phyloP scores from a whole-genome alignment of 148 eudicot genomes.

The Oxyria digyna region DNA sequence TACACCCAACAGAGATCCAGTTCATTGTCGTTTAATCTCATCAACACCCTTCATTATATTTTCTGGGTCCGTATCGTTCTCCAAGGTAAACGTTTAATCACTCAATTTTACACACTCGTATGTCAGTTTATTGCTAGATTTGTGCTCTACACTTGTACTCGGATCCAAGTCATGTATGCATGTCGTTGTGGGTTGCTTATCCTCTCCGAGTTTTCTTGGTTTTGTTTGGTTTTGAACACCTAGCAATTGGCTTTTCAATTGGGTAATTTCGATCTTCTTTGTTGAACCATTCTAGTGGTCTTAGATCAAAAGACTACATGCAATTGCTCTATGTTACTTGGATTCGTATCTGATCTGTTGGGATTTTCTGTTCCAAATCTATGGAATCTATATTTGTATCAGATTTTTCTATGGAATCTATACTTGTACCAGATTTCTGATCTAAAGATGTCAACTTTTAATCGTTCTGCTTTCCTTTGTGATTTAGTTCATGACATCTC shows the following conservation, averaged over 20 bases:
- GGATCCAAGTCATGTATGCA: not conserved
- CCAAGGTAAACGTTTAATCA: slow-evolving; percentile 2
- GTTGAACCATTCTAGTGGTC: not conserved
- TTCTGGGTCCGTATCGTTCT: slow-evolving; percentile 17
- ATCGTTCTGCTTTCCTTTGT: not conserved
- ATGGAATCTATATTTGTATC: not conserved
- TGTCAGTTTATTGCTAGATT: not conserved
- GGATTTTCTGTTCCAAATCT: not conserved
- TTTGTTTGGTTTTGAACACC: not conserved
- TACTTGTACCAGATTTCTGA: not conserved
- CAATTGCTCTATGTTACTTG: not conserved
- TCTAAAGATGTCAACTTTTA: not conserved
- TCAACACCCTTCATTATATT: slow-evolving; percentile 17
- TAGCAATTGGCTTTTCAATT: not conserved
- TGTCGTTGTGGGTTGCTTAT: not conserved
- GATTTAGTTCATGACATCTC: not conserved
- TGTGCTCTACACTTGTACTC: not conserved
- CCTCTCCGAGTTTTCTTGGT: not conserved
- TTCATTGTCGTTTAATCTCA: slow-evolving; percentile 1
- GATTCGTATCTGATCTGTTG: not conserved
- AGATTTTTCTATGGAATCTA: slow-evolving; percentile 1
- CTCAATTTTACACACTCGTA: not conserved
- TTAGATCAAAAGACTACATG: not conserved
- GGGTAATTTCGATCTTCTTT: not conserved
- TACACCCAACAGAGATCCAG: not conserved